Evolutionary conservation across 164 flowering plant genomes (phyloP).

Genomic region (Hamamelis virginiana): DNA sequence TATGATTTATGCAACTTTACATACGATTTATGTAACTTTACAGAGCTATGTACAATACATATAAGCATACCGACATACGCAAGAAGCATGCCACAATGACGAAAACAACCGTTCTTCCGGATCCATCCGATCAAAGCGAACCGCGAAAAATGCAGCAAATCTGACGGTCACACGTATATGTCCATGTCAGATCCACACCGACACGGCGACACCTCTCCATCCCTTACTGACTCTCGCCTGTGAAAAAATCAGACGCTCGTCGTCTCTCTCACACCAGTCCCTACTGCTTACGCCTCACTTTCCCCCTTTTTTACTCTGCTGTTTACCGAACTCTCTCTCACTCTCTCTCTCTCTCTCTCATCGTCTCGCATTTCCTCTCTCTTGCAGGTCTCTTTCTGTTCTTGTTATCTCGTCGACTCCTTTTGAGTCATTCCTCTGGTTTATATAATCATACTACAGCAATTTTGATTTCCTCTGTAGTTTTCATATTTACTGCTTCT

Average conservation of each 20-base stretch:
- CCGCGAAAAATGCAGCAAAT: background rate
- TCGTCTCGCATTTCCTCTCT: background rate
- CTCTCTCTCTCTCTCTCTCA: constrained; percentile 6
- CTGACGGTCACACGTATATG: background rate
- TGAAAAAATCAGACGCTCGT: too few relatives aligned
- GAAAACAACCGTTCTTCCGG: constrained; percentile 15
- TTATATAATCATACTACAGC: too few relatives aligned
- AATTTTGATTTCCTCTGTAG: too few relatives aligned
- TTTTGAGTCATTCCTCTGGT: background rate
- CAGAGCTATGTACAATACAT: too few relatives aligned
- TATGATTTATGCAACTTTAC: too few relatives aligned
- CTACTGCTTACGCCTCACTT: constrained; percentile 2
- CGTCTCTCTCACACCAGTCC: constrained; percentile 1
- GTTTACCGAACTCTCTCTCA: constrained; percentile 8
- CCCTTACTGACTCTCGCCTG: too few relatives aligned
- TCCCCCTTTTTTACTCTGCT: background rate
- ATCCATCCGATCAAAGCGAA: constrained; percentile 12
- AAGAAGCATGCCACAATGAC: background rate
- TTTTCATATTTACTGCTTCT: too few relatives aligned
- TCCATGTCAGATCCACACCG: constrained; percentile 12
- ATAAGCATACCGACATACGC: background rate
- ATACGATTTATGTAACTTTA: too few relatives aligned
- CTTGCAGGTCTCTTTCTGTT: background rate
- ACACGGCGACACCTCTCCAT: constrained; percentile 9
- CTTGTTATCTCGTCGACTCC: background rate